phyloP scores from a whole-genome alignment of 1,284 basidiomycete species.

The Leccinum subspadiceum region DNA sequence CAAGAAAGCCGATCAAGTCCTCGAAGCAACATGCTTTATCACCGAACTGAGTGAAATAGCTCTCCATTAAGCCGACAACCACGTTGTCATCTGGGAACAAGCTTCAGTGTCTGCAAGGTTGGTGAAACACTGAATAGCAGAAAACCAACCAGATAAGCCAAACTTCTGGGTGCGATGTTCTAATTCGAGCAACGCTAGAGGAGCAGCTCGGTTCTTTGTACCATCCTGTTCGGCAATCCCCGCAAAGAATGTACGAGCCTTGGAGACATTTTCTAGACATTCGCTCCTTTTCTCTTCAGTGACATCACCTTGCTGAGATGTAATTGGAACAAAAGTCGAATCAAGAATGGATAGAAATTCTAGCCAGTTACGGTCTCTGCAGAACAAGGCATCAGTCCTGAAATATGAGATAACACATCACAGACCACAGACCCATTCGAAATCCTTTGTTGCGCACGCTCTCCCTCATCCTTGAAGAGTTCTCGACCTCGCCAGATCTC shows the following conservation, averaged over 20 bases:
- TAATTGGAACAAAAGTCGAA: constrained; percentile 51
- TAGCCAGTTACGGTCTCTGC: constrained; percentile 75
- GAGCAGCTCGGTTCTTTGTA: constrained; percentile 65
- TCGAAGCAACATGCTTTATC: constrained; percentile 85
- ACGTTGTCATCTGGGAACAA: constrained; percentile 40
- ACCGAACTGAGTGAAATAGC: constrained; percentile 73
- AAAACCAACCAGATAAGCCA: constrained; percentile 41
- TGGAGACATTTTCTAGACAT: constrained; percentile 40
- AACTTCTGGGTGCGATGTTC: constrained; percentile 55
- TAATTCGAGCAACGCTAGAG: constrained; percentile 69
- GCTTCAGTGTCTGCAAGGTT: constrained; percentile 8
- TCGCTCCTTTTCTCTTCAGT: constrained; percentile 33
- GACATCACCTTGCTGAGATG: constrained; percentile 24
- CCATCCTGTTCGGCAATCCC: constrained; percentile 54
- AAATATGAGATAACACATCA: neutral
- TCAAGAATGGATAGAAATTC: constrained; percentile 76
- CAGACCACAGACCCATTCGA: constrained; percentile 46
- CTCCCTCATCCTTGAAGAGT: constrained; percentile 57
- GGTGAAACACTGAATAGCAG: neutral
- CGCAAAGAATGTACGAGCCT: constrained; percentile 52
- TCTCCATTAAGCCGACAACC: constrained; percentile 49
- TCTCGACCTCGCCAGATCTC: constrained; percentile 61
- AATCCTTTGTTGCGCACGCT: constrained; percentile 54
- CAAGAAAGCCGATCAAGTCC: constrained; percentile 70
- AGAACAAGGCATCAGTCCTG: constrained; percentile 8